Base-by-base conservation (phyloP, 805 yeast species). In the Wickerhamiella kurtzmanii region DNA sequence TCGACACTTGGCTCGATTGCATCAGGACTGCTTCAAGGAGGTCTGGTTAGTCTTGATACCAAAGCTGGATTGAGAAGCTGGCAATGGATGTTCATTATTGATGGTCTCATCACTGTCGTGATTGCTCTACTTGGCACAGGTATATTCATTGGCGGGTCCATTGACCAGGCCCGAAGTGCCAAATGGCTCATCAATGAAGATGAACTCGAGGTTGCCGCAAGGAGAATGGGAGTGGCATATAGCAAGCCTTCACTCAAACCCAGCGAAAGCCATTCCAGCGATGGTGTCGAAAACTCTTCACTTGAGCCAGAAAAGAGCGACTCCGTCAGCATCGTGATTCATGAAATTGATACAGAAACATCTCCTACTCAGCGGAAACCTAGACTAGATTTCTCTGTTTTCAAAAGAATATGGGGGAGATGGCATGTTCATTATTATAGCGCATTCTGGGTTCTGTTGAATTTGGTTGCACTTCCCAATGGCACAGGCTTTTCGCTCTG, bases 11-110 rank as follows among this genome's bases (percentile, higher is more conserved):
- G 72, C 16, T 60, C 64, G 18, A 69, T 69, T 63, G 67, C 68
- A 49, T 64, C 70, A 6, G 73, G 74, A 4, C 70, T 67, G 44
- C 54, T 71, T 37, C 74, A 72, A 53, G 60, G 63, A 47, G 72
- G 72, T 22, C 11, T 25, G 32, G 32, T 25, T 25, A 25, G 32
- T 25, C 32, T 25, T 11, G 11, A 25, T 25, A 25, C 6, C 32
- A 61, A 55, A 37, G 64, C 63, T 13, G 77, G 76, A 1, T 53
- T 56, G 6, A 49, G 51, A 68, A 79, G 50, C 68, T 79, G 85
- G 85, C 71, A 77, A 60, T 79, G 84, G 85, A 71, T 77, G 63
- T 76, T 75, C 55, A 70, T 79, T 44, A 69, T 79, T 47, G 83
- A 80, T 60, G 80, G 83, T 20, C 63, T 78, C 47, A 60, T 70